Conservation (phyloP, 768 basidiomycete genomes). For the Hygrophoropsis aurantiaca region DNA sequence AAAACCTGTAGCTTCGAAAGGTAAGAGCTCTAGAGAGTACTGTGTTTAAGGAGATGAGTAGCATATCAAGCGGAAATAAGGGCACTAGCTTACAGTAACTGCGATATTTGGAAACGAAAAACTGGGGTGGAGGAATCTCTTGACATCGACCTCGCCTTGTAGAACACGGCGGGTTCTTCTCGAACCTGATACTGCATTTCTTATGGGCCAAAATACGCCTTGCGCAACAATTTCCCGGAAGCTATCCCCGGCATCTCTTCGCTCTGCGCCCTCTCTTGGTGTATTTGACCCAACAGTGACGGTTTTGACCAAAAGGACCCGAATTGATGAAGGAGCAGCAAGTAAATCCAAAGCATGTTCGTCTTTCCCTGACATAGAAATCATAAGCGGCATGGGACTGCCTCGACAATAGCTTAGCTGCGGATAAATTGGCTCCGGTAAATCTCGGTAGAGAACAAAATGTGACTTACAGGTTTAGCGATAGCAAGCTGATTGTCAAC, state of each 20-base stretch:
- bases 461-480: constrained; percentile 39
- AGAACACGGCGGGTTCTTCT: constrained; percentile 33
- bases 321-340: constrained; percentile 36
- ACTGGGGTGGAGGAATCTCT: constrained; percentile 38
- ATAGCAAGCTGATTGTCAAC: constrained; percentile 46
- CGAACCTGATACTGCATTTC: constrained; percentile 23
- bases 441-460: background rate
- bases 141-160: constrained; percentile 48
- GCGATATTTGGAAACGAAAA: constrained; percentile 42
- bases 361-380: constrained; percentile 42
- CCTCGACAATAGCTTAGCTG: constrained; percentile 48
- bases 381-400: constrained; percentile 44
- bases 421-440: background rate
- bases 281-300: constrained; percentile 46
- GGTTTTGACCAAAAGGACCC: constrained; percentile 40
- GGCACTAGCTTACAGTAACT: constrained; percentile 36
- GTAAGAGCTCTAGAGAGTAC: constrained; percentile 43
- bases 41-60: constrained; percentile 14
- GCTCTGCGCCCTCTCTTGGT: constrained; percentile 31
- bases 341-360: constrained; percentile 46
- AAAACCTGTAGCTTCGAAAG: constrained; percentile 42
- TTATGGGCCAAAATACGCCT: constrained; percentile 48
- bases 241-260: constrained; percentile 40
- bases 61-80: background rate
- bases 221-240: constrained; percentile 39